Conservation (phyloP, 257 asterid genomes). For the Linderniella brevidens region DNA sequence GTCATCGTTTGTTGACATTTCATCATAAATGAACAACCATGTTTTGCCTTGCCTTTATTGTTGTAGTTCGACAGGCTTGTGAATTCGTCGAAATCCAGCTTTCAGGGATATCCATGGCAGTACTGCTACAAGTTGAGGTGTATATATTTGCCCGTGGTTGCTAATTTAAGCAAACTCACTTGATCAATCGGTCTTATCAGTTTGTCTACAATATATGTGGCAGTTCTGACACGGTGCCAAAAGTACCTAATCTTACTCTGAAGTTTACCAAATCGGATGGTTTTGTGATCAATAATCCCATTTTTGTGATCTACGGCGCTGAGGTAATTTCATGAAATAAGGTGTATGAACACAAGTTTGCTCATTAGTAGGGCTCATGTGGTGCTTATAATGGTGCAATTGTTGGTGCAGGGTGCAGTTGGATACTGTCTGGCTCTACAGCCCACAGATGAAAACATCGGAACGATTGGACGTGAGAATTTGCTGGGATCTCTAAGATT, state of each 20-base stretch:
- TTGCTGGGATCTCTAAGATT: conserved; percentile 8
- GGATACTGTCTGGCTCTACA: conserved; percentile 84
- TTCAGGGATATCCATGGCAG: conserved; percentile 22
- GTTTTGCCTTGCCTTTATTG: conserved; percentile 9
- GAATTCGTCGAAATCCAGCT: conserved; percentile 24
- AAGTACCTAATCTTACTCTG: conserved; percentile 51
- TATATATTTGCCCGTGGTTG: background rate
- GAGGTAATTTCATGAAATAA: conserved; percentile 6
- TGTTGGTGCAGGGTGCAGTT: conserved; percentile 54
- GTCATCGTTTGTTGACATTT: conserved; percentile 3
- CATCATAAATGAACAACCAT: conserved; percentile 3
- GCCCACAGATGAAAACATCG: conserved; percentile 32
- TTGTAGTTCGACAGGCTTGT: conserved; percentile 35
- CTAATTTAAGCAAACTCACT: background rate
- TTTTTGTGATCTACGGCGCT: conserved; percentile 44
- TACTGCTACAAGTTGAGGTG: conserved; percentile 59
- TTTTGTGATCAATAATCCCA: conserved; percentile 51
- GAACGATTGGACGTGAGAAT: conserved; percentile 81
- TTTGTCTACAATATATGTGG: conserved; percentile 6
- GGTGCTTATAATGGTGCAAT: conserved; percentile 4
- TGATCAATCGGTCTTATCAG: background rate
- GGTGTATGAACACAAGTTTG: background rate
- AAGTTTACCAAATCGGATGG: conserved; percentile 47
- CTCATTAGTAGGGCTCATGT: background rate
- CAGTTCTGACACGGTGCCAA: conserved; percentile 46